Conservation (phyloP, 83 land plant genomes). For the Larix sibirica region DNA sequence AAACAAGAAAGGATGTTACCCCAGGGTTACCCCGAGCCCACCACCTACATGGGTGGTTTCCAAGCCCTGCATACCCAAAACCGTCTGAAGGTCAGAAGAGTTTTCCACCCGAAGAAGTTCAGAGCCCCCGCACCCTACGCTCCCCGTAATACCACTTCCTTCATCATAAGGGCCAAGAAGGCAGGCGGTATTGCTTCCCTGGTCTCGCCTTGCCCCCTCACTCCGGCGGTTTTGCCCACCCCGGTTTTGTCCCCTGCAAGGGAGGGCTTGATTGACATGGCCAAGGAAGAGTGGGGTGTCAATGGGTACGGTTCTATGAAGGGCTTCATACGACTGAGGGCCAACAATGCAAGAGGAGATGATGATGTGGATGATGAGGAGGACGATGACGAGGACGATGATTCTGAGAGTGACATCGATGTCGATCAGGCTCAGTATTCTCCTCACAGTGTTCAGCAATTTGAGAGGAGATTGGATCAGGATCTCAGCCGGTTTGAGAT, state of each 20-base stretch:
- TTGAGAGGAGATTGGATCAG: conserved; percentile 87
- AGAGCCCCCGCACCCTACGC: conserved; percentile 65
- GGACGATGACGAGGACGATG: conserved; percentile 51
- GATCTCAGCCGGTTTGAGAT: conserved; percentile 92
- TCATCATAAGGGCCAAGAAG: conserved; percentile 83
- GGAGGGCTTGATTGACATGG: conserved; percentile 80
- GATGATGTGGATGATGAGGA: conserved; percentile 20
- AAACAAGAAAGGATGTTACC: too few species aligned
- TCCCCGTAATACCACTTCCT: conserved; percentile 86
- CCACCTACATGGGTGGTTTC: conserved; percentile 54
- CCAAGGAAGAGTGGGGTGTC: conserved; percentile 92
- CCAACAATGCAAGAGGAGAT: conserved; percentile 14
- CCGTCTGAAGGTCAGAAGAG: conserved; percentile 65
- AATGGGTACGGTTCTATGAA: conserved; percentile 98
- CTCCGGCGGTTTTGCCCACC: conserved; percentile 86
- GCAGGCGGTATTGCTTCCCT: conserved; percentile 81
- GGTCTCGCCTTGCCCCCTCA: conserved; percentile 86
- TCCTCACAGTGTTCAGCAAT: conserved; percentile 41
- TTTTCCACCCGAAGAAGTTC: conserved; percentile 57
- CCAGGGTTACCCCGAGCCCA: conserved; percentile 20
- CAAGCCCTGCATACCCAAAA: conserved; percentile 76
- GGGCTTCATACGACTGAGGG: conserved; percentile 82
- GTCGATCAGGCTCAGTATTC: conserved; percentile 59
- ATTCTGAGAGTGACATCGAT: conserved; percentile 30
- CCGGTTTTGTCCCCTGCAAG: conserved; percentile 69